Percentiles rank a stretch among this genome's conserved stretches.
These are phyloP conservation scores for Angophora floribunda DNA, from an alignment of 345 rosid genomes.

Conservation along the genomic window DNA sequence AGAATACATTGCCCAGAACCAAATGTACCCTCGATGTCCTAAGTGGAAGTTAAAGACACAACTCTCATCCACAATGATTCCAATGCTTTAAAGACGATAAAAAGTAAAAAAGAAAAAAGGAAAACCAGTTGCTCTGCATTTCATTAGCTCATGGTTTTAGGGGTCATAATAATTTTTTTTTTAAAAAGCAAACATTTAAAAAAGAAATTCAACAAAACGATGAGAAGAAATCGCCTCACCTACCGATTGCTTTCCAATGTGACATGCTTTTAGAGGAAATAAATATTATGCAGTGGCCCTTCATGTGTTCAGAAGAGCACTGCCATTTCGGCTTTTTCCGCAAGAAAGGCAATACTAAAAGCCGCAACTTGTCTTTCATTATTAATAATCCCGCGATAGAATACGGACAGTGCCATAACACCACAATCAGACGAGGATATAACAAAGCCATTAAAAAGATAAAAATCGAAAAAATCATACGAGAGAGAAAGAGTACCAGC, in stretches of 20 bases:
- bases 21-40: too few relatives aligned
- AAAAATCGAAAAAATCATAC: background rate
- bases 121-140: background rate
- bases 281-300: background rate
- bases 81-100: background rate
- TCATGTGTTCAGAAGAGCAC: background rate
- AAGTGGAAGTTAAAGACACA: too few relatives aligned
- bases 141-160: background rate
- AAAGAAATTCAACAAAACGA: background rate
- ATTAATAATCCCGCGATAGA: background rate
- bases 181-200: background rate
- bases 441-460: background rate
- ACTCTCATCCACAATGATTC: background rate
- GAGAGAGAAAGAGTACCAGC: conserved; percentile 34
- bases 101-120: background rate
- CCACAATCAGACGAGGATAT: background rate
- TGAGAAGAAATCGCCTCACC: background rate
- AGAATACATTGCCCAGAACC: too few relatives aligned
- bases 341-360: background rate
- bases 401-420: background rate
- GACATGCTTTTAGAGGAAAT: background rate
- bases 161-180: background rate
- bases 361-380: conserved; percentile 5
- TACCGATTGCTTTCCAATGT: background rate
- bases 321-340: conserved; percentile 1